A percentile compares a stretch with the other conserved stretches of the same genome.
Conservation (phyloP, 352 stramenopile genomes). For the Pilasporangium apinafurcum region DNA sequence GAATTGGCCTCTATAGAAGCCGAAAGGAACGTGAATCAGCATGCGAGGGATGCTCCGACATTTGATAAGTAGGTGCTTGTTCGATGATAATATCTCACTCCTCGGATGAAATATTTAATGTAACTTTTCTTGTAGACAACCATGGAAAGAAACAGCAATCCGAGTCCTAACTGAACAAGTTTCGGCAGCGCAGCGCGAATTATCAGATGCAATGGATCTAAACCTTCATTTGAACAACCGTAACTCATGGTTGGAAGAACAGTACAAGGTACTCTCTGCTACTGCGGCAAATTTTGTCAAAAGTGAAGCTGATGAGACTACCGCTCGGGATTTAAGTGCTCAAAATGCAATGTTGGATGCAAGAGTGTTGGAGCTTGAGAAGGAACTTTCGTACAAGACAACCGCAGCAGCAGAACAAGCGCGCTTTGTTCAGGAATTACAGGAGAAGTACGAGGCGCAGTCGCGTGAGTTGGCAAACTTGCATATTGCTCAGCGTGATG, state of each 20-base stretch:
- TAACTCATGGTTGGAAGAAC: constrained; percentile 74
- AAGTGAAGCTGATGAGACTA: constrained; percentile 22
- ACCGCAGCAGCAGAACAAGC: background rate
- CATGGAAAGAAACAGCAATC: constrained; percentile 48
- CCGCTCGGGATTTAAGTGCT: background rate
- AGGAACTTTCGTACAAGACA: constrained; percentile 5
- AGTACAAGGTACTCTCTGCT: constrained; percentile 39
- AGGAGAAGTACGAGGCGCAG: constrained; percentile 29
- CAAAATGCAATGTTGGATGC: constrained; percentile 14
- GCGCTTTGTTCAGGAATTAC: background rate
- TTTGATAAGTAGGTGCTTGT: constrained; percentile 28
- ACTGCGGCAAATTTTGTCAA: constrained; percentile 14
- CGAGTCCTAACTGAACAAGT: constrained; percentile 70
- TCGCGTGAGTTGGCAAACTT: too few relatives aligned
- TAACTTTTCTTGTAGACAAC: constrained; percentile 4
- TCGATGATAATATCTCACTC: too few relatives aligned
- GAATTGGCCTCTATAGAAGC: constrained; percentile 30
- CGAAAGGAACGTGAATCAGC: constrained; percentile 10
- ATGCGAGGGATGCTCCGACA: background rate
- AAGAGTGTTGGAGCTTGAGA: constrained; percentile 19
- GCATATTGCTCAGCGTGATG: too few relatives aligned
- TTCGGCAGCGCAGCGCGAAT: constrained; percentile 52
- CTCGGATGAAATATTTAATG: background rate
- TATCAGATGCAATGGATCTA: constrained; percentile 80
- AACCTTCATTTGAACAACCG: constrained; percentile 76